A percentile compares a stretch with the other conserved stretches of the same genome.
These are phyloP conservation scores for Cephalotrichum gorgonifer DNA, from an alignment of 2,329 filamentous ascomycete genomes.

Conservation along the genomic window DNA sequence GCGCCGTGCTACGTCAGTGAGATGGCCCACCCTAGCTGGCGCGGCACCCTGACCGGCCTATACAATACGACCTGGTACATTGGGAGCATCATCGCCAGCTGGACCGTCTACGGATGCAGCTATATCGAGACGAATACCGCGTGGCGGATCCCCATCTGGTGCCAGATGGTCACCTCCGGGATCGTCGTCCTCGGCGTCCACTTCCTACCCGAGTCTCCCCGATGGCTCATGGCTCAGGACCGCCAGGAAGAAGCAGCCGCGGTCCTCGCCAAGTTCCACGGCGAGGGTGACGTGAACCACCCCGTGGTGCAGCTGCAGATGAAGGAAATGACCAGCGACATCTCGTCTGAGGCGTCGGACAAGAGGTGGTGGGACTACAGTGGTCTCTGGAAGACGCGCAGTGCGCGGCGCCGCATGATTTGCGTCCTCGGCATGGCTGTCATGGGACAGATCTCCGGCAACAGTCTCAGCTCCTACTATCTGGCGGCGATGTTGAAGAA, in stretches of 20 bases:
- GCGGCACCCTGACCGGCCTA: conserved; percentile 19
- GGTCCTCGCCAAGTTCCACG: conserved; percentile 54
- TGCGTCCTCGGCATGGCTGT: conserved; percentile 54
- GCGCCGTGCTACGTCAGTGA: conserved; percentile 39
- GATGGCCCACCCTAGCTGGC: conserved; percentile 41
- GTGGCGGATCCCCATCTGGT: conserved; percentile 21
- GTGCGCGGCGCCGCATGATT: conserved; percentile 53
- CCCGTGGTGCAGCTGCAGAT: conserved; percentile 55
- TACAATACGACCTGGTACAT: conserved; percentile 43
- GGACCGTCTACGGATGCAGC: conserved; percentile 37
- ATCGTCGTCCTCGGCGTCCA: conserved; percentile 21
- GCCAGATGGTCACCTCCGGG: conserved; percentile 13
- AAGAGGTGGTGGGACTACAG: conserved; percentile 36
- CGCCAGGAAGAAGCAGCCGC: conserved; percentile 49
- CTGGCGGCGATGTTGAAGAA: conserved; percentile 40
- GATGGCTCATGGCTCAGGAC: conserved; percentile 55
- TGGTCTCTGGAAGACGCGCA: conserved; percentile 51
- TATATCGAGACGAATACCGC: conserved; percentile 9
- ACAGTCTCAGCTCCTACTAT: conserved; percentile 58
- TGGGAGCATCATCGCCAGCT: conserved; percentile 42
- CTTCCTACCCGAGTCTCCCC: conserved; percentile 56
- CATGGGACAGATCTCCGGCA: conserved; percentile 59
- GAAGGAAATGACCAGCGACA: conserved; percentile 53
- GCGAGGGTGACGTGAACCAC: conserved; percentile 46
- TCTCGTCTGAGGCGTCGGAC: conserved; percentile 35